phyloP scores from a whole-genome alignment of 176 grass and related monocot genomes.

The Zoysia japonica region DNA sequence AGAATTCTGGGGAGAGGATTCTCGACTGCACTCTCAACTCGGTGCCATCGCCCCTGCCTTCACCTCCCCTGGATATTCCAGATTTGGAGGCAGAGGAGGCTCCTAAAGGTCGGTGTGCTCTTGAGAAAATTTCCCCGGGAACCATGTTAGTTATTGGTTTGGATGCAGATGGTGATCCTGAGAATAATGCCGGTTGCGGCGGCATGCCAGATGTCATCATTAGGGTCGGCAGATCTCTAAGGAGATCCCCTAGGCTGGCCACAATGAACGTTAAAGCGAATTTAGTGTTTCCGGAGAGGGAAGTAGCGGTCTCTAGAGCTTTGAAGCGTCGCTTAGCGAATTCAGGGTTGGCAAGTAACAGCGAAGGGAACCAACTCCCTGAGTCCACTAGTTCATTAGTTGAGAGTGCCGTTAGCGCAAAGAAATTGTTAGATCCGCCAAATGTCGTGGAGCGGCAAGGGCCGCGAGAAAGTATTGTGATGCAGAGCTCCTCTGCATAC shows the following conservation, averaged over 20 bases:
- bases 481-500: not conserved
- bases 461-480: not conserved
- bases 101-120: not conserved
- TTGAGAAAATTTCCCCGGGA: not conserved
- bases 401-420: not conserved
- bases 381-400: slow-evolving; percentile 5
- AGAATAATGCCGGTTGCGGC: slow-evolving; percentile 1
- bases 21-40: slow-evolving; percentile 21
- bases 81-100: slow-evolving; percentile 26
- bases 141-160: slow-evolving; percentile 11
- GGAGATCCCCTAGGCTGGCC: slow-evolving; percentile 26
- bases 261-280: not conserved
- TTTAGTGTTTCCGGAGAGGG: not conserved
- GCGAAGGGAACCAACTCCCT: not conserved
- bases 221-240: not conserved
- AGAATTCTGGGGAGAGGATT: slow-evolving; percentile 8
- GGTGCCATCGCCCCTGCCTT: slow-evolving; percentile 5
- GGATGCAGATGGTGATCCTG: not conserved
- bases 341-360: not conserved
- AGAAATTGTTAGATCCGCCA: not conserved
- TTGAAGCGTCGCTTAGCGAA: not conserved
- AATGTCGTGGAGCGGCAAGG: slow-evolving; percentile 6
- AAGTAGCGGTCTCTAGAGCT: slow-evolving; percentile 16
- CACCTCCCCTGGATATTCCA: not conserved
- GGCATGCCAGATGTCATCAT: not conserved